A percentile compares a stretch with the other conserved stretches of the same genome.
Evolutionary conservation across 2,329 filamentous ascomycete genomes (phyloP).

Genomic region (Aspergillus intermedius): DNA sequence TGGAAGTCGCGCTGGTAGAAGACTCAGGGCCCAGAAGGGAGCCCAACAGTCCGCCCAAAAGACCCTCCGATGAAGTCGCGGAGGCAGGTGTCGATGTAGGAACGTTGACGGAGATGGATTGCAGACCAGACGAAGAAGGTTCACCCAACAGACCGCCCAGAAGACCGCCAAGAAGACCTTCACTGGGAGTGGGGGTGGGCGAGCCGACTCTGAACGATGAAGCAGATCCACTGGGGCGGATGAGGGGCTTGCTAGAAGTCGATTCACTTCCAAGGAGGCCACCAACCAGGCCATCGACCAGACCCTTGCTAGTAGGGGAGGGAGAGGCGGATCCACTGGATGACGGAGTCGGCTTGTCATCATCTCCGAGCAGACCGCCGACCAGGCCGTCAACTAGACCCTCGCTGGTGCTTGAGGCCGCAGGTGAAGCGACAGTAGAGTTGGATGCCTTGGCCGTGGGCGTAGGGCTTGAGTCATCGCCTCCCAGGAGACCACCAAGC

Average conservation of each 20-base stretch:
- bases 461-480: background rate
- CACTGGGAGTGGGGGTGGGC: constrained; percentile 1
- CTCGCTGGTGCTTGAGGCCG: background rate
- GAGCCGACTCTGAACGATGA: background rate
- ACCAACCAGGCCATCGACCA: constrained; percentile 1
- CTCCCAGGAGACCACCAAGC: background rate
- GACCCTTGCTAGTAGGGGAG: background rate
- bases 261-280: background rate
- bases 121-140: constrained; percentile 1
- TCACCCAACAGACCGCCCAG: constrained; percentile 1
- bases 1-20: constrained; percentile 3
- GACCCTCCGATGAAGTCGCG: background rate
- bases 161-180: constrained; percentile 7
- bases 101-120: background rate
- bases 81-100: constrained; percentile 4
- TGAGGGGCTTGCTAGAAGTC: background rate
- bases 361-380: background rate
- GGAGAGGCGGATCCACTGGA: constrained; percentile 1
- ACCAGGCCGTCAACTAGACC: background rate
- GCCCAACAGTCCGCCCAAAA: background rate
- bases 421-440: background rate
- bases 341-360: constrained; percentile 1
- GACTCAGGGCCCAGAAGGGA: background rate
- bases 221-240: background rate
- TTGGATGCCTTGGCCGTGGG: background rate